A percentile compares a stretch with the other conserved stretches of the same genome.
Conservation (phyloP, 2,329 filamentous ascomycete genomes). For the Plectosphaerella sp. region DNA sequence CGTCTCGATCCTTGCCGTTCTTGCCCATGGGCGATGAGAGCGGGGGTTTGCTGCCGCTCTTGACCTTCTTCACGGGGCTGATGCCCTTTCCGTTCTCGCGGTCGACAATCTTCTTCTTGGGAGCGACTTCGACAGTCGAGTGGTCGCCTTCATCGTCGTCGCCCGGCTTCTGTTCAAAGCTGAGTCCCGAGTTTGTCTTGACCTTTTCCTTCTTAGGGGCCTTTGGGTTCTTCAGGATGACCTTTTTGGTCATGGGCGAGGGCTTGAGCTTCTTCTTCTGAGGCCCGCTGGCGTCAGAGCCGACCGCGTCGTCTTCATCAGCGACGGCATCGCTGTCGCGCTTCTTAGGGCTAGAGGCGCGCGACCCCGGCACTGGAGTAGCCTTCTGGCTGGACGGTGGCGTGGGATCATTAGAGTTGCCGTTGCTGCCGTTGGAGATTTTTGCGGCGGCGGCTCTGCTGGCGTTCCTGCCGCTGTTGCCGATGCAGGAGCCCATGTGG, state of each 20-base stretch:
- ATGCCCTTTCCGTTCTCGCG: slow-evolving; percentile 22
- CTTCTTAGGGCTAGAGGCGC: slow-evolving; percentile 52
- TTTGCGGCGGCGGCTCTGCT: slow-evolving; percentile 59
- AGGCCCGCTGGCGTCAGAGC: slow-evolving; percentile 41
- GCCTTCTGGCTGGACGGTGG: slow-evolving; percentile 60
- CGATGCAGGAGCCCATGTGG: slow-evolving; percentile 65
- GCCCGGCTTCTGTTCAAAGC: slow-evolving; percentile 40
- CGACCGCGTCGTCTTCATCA: slow-evolving; percentile 40
- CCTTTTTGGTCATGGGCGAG: slow-evolving; percentile 44
- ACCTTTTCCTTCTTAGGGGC: slow-evolving; percentile 49
- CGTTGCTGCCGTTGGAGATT: slow-evolving; percentile 52
- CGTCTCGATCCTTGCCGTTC: slow-evolving; percentile 43
- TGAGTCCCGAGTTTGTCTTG: slow-evolving; percentile 45
- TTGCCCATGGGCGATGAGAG: slow-evolving; percentile 46
- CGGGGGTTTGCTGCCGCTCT: slow-evolving; percentile 36
- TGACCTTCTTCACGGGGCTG: slow-evolving; percentile 37
- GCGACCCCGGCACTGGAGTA: slow-evolving; percentile 51
- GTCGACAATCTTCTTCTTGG: slow-evolving; percentile 23
- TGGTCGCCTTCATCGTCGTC: slow-evolving; percentile 16
- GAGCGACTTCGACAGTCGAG: slow-evolving; percentile 22
- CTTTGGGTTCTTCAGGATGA: slow-evolving; percentile 49
- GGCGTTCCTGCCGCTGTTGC: slow-evolving; percentile 59
- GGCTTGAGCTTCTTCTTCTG: slow-evolving; percentile 59
- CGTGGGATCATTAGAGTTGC: slow-evolving; percentile 50
- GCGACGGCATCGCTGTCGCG: slow-evolving; percentile 51